Base-by-base conservation (phyloP, 2,329 filamentous ascomycete genomes). In the Dactylellina sp. region DNA sequence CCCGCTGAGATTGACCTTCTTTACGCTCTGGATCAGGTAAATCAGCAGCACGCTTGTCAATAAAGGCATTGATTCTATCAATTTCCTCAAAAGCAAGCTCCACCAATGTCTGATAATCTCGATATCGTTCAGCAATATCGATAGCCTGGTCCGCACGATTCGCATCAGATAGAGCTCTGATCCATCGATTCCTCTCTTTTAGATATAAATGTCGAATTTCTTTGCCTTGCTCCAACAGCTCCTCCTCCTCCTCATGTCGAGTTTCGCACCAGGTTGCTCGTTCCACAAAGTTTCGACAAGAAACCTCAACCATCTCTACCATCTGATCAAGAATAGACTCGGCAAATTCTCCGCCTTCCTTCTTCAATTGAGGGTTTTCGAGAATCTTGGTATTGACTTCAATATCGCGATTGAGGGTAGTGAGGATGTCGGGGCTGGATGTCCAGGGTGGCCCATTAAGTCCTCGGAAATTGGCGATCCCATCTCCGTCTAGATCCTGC, bases 381-480 rank as follows among this genome's bases (percentile, higher is more conserved):
- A 83, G 56, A 44, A 71, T 55, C 28, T 74, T 53, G 18, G 76
- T 75, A 14, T 79, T 79, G 9, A 78, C 71, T 14, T 79, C 77
- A 24, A 76, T 75, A 35, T 79, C 77, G 12, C 75, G 55, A 40
- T 75, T 60, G 46, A 78, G 61, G 65, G 80, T 75, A 56, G 80
- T 76, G 77, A 81, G 79, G 76, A 78, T 75, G 20, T 75, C 68
- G 11, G 75, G 76, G 7, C 71, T 88, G 14, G 91, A 93, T 0
- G 93, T 97, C 95, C 95, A 99, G 47, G 93, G 91, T 71, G 91
- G 89, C 0, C 90, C 87, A 7, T 97, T 84, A 9, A 85, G 87
- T 18, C 89, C 85, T 78, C 92, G 93, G 47, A 87, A 82, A 1
- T 83, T 82, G 7, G 91, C 81, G 22, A 92, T 86, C 5, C 89